Evolutionary conservation across 2,329 filamentous ascomycete species (phyloP).

Genomic region (Parastagonospora nodorum): DNA sequence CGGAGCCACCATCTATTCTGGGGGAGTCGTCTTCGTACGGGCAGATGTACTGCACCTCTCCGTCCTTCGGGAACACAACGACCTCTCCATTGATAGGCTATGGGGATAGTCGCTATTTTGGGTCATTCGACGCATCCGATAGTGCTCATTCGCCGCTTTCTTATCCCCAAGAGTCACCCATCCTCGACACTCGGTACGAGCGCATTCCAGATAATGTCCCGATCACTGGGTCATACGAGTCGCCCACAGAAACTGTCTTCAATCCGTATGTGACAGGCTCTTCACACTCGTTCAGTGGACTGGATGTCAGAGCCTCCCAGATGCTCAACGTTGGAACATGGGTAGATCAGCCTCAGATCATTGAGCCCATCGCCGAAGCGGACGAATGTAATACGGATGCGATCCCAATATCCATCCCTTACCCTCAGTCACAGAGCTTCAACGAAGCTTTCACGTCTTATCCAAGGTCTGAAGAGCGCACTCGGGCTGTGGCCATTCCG

Average conservation of each 20-base stretch:
- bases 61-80: constrained; percentile 31
- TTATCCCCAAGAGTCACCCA: constrained; percentile 21
- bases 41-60: constrained; percentile 28
- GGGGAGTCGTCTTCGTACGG: constrained; percentile 31
- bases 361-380: constrained; percentile 35
- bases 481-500: constrained; percentile 37
- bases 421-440: constrained; percentile 19
- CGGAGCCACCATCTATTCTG: constrained; percentile 34
- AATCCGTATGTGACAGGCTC: constrained; percentile 38
- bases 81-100: constrained; percentile 33
- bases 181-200: constrained; percentile 31
- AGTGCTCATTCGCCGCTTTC: constrained; percentile 19
- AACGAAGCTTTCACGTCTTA: constrained; percentile 16
- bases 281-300: constrained; percentile 32
- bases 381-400: constrained; percentile 24
- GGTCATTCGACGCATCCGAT: constrained; percentile 33
- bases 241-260: constrained; percentile 27
- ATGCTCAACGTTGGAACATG: constrained; percentile 37
- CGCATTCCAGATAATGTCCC: constrained; percentile 25
- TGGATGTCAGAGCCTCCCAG: constrained; percentile 37
- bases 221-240: constrained; percentile 23
- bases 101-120: constrained; percentile 21
- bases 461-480: constrained; percentile 17
- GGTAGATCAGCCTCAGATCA: constrained; percentile 34
- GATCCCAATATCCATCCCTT: constrained; percentile 38